Conservation (phyloP, 495 filamentous ascomycete genomes). For the Friedmanniomyces endolithicus region DNA sequence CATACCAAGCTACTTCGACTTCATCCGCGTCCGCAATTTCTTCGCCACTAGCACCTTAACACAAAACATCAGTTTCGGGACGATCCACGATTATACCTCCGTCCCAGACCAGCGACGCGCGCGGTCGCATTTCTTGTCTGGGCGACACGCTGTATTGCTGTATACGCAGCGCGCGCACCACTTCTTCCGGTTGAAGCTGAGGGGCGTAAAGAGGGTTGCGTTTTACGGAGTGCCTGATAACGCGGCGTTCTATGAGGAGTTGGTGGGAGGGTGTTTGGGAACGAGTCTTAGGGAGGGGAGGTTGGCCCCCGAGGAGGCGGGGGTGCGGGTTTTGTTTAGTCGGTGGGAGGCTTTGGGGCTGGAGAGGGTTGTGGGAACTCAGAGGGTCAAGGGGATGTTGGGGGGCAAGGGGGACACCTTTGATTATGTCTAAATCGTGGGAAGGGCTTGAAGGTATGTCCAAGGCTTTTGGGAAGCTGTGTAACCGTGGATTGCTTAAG, state of each 20-base stretch:
- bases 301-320: constrained; percentile 26
- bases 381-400: constrained; percentile 54
- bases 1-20: constrained; percentile 86
- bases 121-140: constrained; percentile 72
- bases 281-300: constrained; percentile 42
- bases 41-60: constrained; percentile 62
- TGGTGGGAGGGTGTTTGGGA: constrained; percentile 57
- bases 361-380: constrained; percentile 74
- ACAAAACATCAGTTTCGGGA: constrained; percentile 62
- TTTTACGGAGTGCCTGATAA: constrained; percentile 88
- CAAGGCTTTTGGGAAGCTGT: neutral
- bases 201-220: constrained; percentile 65
- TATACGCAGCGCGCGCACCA: constrained; percentile 93
- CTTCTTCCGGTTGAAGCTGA: constrained; percentile 70
- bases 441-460: neutral
- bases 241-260: constrained; percentile 73
- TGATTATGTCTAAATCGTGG: constrained; percentile 42
- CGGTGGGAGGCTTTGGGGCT: constrained; percentile 79
- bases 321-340: constrained; percentile 64
- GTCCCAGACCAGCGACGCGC: constrained; percentile 65
- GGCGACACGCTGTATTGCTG: constrained; percentile 67
- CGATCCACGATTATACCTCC: constrained; percentile 77
- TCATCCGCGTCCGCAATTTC: constrained; percentile 82
- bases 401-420: constrained; percentile 80
- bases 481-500: neutral